Percentiles rank a stretch among this genome's conserved stretches.
phyloP scores from a whole-genome alignment of 495 filamentous ascomycete species.

The Pseudevernia furfuracea region DNA sequence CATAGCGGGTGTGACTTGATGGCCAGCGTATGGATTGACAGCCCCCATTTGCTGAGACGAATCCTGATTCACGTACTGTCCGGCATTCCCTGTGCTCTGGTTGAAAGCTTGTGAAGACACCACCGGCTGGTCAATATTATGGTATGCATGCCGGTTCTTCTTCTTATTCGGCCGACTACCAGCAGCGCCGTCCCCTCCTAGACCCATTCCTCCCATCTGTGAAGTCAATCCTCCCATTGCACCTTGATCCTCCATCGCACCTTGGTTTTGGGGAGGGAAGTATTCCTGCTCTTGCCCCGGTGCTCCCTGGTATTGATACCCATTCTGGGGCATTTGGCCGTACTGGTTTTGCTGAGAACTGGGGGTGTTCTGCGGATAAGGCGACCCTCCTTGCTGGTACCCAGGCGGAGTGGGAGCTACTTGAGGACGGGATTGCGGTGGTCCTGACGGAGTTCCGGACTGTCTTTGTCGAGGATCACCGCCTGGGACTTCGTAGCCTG shows the following conservation, averaged over 20 bases:
- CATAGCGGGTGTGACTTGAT: constrained; percentile 48
- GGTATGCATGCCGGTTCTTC: constrained; percentile 90
- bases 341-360: constrained; percentile 23
- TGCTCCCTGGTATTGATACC: constrained; percentile 28
- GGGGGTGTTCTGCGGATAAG: constrained; percentile 15
- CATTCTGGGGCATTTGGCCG: constrained; percentile 22
- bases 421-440: constrained; percentile 26
- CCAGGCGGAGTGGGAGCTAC: constrained; percentile 29
- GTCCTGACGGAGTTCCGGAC: constrained; percentile 3
- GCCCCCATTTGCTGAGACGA: constrained; percentile 40
- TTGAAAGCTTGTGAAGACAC: constrained; percentile 59
- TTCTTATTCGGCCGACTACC: constrained; percentile 61
- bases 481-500: constrained; percentile 11
- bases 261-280: constrained; percentile 25
- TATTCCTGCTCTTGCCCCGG: constrained; percentile 30
- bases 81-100: constrained; percentile 48
- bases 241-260: constrained; percentile 30
- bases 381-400: constrained; percentile 26
- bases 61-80: constrained; percentile 67
- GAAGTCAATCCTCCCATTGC: constrained; percentile 57
- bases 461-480: constrained; percentile 43
- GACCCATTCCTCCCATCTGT: constrained; percentile 79
- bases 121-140: constrained; percentile 67
- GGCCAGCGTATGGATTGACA: constrained; percentile 33
- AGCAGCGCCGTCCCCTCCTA: constrained; percentile 57